A percentile compares a stretch with the other conserved stretches of the same genome.
phyloP scores from a whole-genome alignment of 352 stramenopile genomes.

The Albugo laibachii region DNA sequence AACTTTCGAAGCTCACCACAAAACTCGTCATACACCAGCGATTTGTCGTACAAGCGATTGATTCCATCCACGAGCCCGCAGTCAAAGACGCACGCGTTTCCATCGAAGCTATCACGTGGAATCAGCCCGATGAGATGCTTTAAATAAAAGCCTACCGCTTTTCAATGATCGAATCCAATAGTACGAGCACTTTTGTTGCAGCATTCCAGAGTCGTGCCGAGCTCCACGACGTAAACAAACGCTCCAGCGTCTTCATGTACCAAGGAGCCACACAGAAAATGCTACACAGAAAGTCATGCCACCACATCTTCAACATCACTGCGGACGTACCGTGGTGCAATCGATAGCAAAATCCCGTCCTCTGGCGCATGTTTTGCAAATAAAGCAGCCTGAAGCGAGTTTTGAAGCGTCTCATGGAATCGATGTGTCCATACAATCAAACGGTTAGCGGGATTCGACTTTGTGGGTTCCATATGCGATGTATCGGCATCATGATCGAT shows the following conservation, averaged over 20 bases:
- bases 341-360: slow-evolving; percentile 63
- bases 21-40: slow-evolving; percentile 70
- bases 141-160: slow-evolving; percentile 24
- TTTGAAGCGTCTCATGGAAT: slow-evolving; percentile 53
- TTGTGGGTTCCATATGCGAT: slow-evolving; percentile 16
- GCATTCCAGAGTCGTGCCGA: slow-evolving; percentile 43
- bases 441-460: slow-evolving; percentile 32
- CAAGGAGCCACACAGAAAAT: slow-evolving; percentile 60
- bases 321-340: slow-evolving; percentile 31
- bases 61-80: slow-evolving; percentile 72
- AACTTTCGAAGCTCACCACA: slow-evolving; percentile 22
- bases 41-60: slow-evolving; percentile 61
- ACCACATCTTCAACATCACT: background rate
- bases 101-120: slow-evolving; percentile 29
- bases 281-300: slow-evolving; percentile 8
- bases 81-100: slow-evolving; percentile 67
- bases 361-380: slow-evolving; percentile 56
- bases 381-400: slow-evolving; percentile 44
- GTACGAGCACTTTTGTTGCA: slow-evolving; percentile 49
- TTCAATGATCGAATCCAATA: slow-evolving; percentile 33
- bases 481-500: background rate
- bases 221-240: slow-evolving; percentile 39
- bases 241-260: slow-evolving; percentile 60
- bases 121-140: background rate
- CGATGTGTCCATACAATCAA: slow-evolving; percentile 66